Evolutionary conservation across 768 basidiomycete species (phyloP).

Genomic region (Xerocomellus chrysenteron): DNA sequence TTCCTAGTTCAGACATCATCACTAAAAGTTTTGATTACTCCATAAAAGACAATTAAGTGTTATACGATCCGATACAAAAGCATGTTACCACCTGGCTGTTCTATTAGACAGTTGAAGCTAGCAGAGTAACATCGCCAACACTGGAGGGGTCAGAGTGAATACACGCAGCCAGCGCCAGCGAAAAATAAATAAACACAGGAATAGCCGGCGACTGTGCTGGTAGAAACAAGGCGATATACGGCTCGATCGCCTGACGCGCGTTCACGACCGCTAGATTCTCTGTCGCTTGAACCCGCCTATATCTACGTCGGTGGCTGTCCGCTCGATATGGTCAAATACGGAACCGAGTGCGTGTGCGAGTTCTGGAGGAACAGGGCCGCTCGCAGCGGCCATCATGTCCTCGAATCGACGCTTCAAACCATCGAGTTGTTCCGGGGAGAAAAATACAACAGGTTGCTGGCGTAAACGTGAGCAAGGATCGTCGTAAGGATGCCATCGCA

Average conservation of each 20-base stretch:
- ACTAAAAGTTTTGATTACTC: constrained; percentile 7
- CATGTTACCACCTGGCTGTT: constrained; percentile 1
- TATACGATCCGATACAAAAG: constrained; percentile 15
- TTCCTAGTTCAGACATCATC: neutral
- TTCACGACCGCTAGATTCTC: constrained; percentile 16
- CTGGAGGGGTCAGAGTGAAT: neutral
- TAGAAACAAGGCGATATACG: neutral
- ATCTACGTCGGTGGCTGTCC: constrained; percentile 28
- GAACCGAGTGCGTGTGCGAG: constrained; percentile 33
- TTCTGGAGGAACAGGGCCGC: constrained; percentile 31
- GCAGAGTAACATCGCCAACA: constrained; percentile 5
- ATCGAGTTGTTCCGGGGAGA: constrained; percentile 32
- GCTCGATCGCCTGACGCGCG: neutral
- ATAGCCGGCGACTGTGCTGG: neutral
- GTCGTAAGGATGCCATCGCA: neutral
- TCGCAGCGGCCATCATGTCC: constrained; percentile 30
- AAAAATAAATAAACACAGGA: neutral
- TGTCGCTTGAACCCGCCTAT: constrained; percentile 27
- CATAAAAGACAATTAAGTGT: constrained; percentile 8
- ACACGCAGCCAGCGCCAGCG: constrained; percentile 1
- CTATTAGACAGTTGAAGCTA: neutral
- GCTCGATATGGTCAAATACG: constrained; percentile 35
- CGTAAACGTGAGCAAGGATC: neutral
- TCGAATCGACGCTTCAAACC: constrained; percentile 34
- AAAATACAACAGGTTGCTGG: constrained; percentile 29